These are phyloP conservation scores for Gynandropsis gynandra DNA, from an alignment of 345 rosid species.

Conservation along the genomic window DNA sequence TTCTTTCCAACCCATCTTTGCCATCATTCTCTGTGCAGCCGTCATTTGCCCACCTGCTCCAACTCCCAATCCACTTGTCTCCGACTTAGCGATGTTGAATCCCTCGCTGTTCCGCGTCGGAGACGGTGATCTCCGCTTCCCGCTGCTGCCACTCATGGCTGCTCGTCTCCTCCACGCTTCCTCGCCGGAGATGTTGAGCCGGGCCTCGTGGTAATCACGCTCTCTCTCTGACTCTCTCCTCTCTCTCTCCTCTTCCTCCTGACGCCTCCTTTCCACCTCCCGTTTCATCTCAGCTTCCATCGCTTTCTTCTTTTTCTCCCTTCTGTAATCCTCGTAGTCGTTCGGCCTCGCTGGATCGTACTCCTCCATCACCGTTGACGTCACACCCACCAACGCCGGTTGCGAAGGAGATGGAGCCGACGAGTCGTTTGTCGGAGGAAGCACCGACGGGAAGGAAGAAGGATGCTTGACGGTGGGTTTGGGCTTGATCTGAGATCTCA, in stretches of 20 bases:
- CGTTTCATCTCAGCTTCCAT: constrained; percentile 72
- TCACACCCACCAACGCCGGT: constrained; percentile 70
- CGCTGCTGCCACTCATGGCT: constrained; percentile 71
- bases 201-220: constrained; percentile 23
- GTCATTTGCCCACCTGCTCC: constrained; percentile 99
- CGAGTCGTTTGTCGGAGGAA: constrained; percentile 19
- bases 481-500: constrained; percentile 54
- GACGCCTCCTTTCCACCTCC: constrained; percentile 75
- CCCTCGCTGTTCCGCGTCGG: constrained; percentile 61
- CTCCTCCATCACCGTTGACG: constrained; percentile 75
- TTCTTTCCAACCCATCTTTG: constrained; percentile 99
- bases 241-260: constrained; percentile 79
- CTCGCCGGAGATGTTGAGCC: constrained; percentile 75
- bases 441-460: constrained; percentile 11
- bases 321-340: constrained; percentile 76
- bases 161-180: constrained; percentile 98
- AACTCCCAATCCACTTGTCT: constrained; percentile 79
- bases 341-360: constrained; percentile 96
- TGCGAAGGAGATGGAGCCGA: constrained; percentile 31
- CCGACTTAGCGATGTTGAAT: constrained; percentile 74
- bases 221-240: constrained; percentile 35
- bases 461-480: constrained; percentile 23
- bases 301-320: constrained; percentile 70
- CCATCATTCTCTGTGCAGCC: constrained; percentile 99
- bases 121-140: constrained; percentile 58